Percentiles rank a stretch among this genome's conserved stretches.
Conservation (phyloP, 2,329 filamentous ascomycete species). For the Purpureocillium lavendulum region DNA sequence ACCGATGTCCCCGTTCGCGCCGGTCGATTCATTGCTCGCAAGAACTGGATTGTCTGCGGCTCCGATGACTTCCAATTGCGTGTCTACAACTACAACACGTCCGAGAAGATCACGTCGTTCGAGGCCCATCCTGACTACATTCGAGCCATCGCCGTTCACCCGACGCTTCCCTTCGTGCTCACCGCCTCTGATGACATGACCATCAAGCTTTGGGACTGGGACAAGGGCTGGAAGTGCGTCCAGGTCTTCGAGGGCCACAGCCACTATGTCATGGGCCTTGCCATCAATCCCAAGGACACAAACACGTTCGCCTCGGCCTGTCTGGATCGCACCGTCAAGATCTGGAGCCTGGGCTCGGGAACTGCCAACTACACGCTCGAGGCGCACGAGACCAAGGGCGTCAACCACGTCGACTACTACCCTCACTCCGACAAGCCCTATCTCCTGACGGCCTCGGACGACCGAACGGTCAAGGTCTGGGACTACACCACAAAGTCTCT, state of each 20-base stretch:
- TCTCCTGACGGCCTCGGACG: conserved; percentile 91
- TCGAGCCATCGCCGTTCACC: conserved; percentile 90
- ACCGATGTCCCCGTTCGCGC: conserved; percentile 97
- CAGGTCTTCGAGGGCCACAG: conserved; percentile 94
- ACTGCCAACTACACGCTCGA: conserved; percentile 95
- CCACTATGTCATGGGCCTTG: conserved; percentile 93
- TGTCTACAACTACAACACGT: conserved; percentile 99
- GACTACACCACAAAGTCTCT: conserved; percentile 98
- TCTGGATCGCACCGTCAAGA: conserved; percentile 93
- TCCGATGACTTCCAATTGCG: conserved; percentile 84
- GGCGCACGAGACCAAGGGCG: conserved; percentile 93
- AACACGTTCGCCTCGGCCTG: conserved; percentile 90
- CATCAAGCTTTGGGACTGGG: conserved; percentile 98
- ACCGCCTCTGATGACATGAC: conserved; percentile 98
- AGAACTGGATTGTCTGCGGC: conserved; percentile 98
- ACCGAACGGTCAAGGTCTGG: conserved; percentile 96
- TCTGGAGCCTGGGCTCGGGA: conserved; percentile 92
- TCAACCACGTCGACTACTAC: conserved; percentile 94
- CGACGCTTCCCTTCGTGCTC: conserved; percentile 88
- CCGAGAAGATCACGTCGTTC: conserved; percentile 94
- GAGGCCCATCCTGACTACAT: conserved; percentile 99
- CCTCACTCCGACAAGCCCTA: conserved; percentile 71
- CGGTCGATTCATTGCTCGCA: conserved; percentile 90
- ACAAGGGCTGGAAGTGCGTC: conserved; percentile 95
- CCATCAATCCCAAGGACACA: conserved; percentile 96